Base-by-base conservation (phyloP, 306 rosid species). In the Glycine latifolia region DNA sequence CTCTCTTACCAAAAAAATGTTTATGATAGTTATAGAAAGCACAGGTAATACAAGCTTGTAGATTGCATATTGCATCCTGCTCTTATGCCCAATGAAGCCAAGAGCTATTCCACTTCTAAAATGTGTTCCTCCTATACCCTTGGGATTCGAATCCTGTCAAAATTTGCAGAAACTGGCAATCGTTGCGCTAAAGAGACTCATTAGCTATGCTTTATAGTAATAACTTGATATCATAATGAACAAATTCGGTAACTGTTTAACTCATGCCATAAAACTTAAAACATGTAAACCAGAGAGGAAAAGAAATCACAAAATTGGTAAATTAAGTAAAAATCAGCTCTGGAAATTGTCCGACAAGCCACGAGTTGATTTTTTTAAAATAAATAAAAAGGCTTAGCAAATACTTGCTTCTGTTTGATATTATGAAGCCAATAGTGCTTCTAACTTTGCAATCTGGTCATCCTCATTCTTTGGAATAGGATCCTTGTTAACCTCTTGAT, bases 361-460 rank as follows among this genome's bases (percentile, higher is more conserved):
- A 56, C 3, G 15, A 53, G 48, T 72, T 71, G 41, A 37, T 43
- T 72, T 26, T 26, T 26, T 26, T 43, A 10, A 46, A 10, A 13
- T 15, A 39, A 17, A 26, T 8, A 54, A 31, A n/a, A 69, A 33
- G 66, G 63, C 44, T 67, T 46, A 15, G 62, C 69, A 52, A 68
- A 73, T 7, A 67, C 80, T 70, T 46, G 72, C 48, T 37, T 11
- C 55, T 44, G 65, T 81, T 79, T 59, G 81, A 63, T 50, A 71
- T 86, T 91, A 95, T 10, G 96, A 91, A 82, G 91, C 78, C 85
- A 95, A 85, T 54, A 95, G 97, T 67, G 93, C 90, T 87, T 95
- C 99, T 85, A 95, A 88, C 91, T 91, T 89, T n/a, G 99, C 98
- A 81, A 93, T 90, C 84, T 93, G 97, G 41, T 93, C 99, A 81